Evolutionary conservation across 2,329 filamentous ascomycete species (phyloP), one percentile per base, ranked within the genome.

Genomic region (Aureobasidium sp.): DNA sequence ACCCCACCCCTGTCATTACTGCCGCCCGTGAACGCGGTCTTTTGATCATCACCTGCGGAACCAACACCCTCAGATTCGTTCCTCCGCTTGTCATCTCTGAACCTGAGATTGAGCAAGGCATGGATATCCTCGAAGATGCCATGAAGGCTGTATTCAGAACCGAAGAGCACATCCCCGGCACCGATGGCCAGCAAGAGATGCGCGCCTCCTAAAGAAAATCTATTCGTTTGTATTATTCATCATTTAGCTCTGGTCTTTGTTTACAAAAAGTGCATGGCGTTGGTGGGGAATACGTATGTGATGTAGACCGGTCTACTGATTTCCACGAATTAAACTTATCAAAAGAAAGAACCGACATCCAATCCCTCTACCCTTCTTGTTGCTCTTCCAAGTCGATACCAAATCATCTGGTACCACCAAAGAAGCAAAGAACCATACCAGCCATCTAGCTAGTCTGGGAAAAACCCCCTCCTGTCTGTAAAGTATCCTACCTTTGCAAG

Each of bases 61-160:
- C 86, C 31, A 96, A 97, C 71, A 96, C 92, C 9, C 75, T 99
- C 66, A 81, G 94, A 50, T 96, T 99, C 68, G 91, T 97, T 60
- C 94, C 94, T 33, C 88, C 90, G 63, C 76, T 99, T 69, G 85
- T 86, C 6, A 88, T 99, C 61, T 87, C 84, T 0, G 85, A 90
- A 66, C 83, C 82, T 27, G 89, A 96, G 80, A 94, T 97, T 65
- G 79, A 85, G 66, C 79, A 87, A 65, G 91, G 90, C 0, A 76
- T 96, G 73, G 76, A 77, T 43, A 91, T 96, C 57, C 71, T 97
- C 62, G 87, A 86, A 65, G 81, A 89, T 67, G 81, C 84, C 4
- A 81, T 87, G 75, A 74, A 77, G 38, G 80, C 75, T 40, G 81
- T 84, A 3, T 79, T 81, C 70, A 71, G 77, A 62, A 64, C 68